These are phyloP conservation scores for Tolypocladium sp. DNA, from an alignment of 2,329 filamentous ascomycete genomes.

Conservation along the genomic window DNA sequence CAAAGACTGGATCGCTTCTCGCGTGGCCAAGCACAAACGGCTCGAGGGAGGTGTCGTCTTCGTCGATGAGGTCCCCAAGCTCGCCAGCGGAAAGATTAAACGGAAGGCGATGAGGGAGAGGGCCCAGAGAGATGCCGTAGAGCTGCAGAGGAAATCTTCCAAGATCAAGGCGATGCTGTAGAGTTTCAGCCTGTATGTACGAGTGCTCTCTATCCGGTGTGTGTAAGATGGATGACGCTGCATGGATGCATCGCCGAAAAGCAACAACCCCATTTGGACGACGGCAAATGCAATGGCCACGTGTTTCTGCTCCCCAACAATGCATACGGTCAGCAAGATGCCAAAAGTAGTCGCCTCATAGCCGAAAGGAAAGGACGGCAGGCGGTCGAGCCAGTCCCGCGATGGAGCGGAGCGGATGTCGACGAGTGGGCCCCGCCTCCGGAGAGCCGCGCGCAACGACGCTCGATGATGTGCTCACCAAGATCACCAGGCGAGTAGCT, in stretches of 20 bases:
- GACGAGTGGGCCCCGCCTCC: not conserved
- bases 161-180: not conserved
- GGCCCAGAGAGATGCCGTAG: not conserved
- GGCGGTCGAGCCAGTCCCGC: not conserved
- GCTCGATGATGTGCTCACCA: not conserved
- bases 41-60: constrained; percentile 43
- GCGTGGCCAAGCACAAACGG: constrained; percentile 42
- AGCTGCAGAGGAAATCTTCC: not conserved
- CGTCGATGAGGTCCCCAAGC: constrained; percentile 46
- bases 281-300: not conserved
- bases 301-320: not conserved
- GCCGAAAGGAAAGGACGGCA: not conserved
- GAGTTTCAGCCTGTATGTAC: not conserved
- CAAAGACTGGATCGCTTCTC: constrained; percentile 26
- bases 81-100: constrained; percentile 49
- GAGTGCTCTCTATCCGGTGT: not conserved
- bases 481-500: not conserved
- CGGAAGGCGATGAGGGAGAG: constrained; percentile 25
- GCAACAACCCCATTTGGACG: not conserved
- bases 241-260: not conserved
- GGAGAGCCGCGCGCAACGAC: not conserved
- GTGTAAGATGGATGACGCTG: not conserved
- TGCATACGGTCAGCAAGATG: no score
- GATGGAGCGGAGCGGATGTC: not conserved
- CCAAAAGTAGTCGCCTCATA: not conserved